Base-by-base conservation (phyloP, 202 grass and related monocot genomes). In the Bolboschoenoplectus hybrid region DNA sequence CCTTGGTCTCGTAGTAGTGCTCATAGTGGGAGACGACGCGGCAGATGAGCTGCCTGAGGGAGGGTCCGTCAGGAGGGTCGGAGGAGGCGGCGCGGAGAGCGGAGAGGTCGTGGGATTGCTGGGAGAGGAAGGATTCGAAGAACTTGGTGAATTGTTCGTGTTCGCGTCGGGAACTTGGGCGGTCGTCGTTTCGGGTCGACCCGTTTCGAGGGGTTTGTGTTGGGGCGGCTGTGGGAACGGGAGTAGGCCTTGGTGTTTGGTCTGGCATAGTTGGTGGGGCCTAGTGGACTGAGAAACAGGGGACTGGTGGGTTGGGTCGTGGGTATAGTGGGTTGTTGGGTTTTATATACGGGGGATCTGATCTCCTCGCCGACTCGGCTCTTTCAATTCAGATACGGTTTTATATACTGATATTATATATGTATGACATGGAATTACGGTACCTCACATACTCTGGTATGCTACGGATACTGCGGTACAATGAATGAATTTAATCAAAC, bases 21-120 rank as follows among this genome's bases (percentile, higher is more conserved):
- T 94, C 92, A 86, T 94, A 97, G 85, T 94, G 92, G 2, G 80
- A 90, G 47, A 94, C 64, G 19, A 92, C 89, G 2, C 56, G 83
- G 46, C 82, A 67, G 8, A 95, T 82, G 44, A 93, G 89, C 38
- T 82, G 49, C 0, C 35, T 61, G 73, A 92, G 70, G 1, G 26
- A 53, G 46, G 66, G 32, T 1, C 87, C 87, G 19, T 63, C 12
- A 7, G 26, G 7, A 11, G 68, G 50, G 1, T 85, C 72, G 0
- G 82, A 38, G 11, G 84, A 85, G 26, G 87, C 84, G 34, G 82
- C 6, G 32, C 89, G 92, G 63, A 97, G 95, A 53, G 62, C 60
- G 45, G 36, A 73, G 6, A 95, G 92, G 69, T 95, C 85, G 58
- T 91, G 85, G 40, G 88, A 74, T 65, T 91, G 92, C 87, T 95